Evolutionary conservation across 257 asterid genomes (phyloP).

Genomic region (Ilex aquifolium): DNA sequence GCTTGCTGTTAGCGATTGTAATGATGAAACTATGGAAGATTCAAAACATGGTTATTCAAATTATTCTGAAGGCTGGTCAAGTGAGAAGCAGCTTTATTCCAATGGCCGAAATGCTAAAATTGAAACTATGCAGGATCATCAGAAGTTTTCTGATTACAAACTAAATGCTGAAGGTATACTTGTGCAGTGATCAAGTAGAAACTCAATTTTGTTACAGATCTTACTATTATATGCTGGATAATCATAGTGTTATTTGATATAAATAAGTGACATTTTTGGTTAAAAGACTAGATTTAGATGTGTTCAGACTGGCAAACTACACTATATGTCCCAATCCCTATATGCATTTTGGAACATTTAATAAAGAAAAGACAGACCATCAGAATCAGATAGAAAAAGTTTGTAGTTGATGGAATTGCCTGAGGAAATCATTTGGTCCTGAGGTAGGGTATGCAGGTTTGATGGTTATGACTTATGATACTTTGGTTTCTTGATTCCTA

Average conservation of each 20-base stretch:
- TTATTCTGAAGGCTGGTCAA: conserved; percentile 27
- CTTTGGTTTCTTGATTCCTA: too few relatives aligned
- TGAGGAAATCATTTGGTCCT: neutral
- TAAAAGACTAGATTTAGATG: neutral
- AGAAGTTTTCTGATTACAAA: conserved; percentile 36
- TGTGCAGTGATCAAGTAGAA: neutral
- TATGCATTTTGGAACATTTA: neutral
- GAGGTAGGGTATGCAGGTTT: neutral
- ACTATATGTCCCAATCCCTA: neutral
- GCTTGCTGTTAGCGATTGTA: conserved; percentile 33
- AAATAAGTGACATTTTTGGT: neutral
- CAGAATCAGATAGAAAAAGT: neutral
- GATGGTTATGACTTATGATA: too few relatives aligned
- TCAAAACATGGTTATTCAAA: conserved; percentile 31
- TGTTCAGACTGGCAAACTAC: neutral
- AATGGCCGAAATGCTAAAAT: conserved; percentile 28
- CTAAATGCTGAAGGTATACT: conserved; percentile 39
- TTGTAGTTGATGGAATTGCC: neutral
- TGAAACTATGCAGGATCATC: conserved; percentile 32
- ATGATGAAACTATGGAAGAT: conserved; percentile 15
- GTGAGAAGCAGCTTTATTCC: conserved; percentile 26
- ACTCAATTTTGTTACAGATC: neutral
- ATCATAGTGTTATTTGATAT: neutral
- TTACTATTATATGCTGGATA: too few relatives aligned
- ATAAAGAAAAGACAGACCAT: too few relatives aligned